Evolutionary conservation across 1,284 basidiomycete species (phyloP).

Genomic region (Cutaneotrichosporon cyanovorans): DNA sequence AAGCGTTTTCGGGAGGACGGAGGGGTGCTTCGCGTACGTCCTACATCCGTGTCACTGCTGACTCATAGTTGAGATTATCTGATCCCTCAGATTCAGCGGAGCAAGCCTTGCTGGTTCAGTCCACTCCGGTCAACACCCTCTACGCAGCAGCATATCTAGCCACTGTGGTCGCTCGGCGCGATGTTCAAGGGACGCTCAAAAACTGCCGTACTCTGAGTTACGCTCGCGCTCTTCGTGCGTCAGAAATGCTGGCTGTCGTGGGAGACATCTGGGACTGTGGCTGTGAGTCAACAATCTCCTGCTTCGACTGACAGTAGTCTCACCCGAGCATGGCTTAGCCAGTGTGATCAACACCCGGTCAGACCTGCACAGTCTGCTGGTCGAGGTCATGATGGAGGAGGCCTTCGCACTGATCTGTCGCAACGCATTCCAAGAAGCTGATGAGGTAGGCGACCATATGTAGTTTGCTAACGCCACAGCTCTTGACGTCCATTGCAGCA

Average conservation of each 20-base stretch:
- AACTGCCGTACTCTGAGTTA: slow-evolving; percentile 25
- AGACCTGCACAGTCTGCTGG: slow-evolving; percentile 22
- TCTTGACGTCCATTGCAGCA: slow-evolving; percentile 16
- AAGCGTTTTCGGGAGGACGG: slow-evolving; percentile 16
- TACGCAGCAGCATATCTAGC: slow-evolving; percentile 30
- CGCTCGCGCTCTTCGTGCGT: slow-evolving; percentile 18
- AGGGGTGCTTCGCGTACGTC: slow-evolving; percentile 21
- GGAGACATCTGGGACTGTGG: slow-evolving; percentile 40
- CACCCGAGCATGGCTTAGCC: slow-evolving; percentile 18
- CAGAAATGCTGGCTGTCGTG: slow-evolving; percentile 9
- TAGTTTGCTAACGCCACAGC: slow-evolving; percentile 11
- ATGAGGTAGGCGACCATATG: slow-evolving; percentile 15
- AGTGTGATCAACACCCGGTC: slow-evolving; percentile 15
- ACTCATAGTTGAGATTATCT: too few relatives aligned
- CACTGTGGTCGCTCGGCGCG: slow-evolving; percentile 25
- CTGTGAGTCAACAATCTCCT: slow-evolving; percentile 28
- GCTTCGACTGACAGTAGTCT: slow-evolving; percentile 41
- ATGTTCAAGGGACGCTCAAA: slow-evolving; percentile 10
- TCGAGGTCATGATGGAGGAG: slow-evolving; percentile 36
- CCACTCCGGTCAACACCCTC: slow-evolving; percentile 32
- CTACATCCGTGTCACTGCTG: too few relatives aligned
- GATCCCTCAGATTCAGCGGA: slow-evolving; percentile 3
- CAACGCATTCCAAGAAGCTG: slow-evolving; percentile 20
- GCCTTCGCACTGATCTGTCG: slow-evolving; percentile 28
- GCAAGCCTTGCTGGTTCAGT: slow-evolving; percentile 21